Evolutionary conservation across 805 yeast genomes (phyloP).

Genomic region (Starmerella scarabaei): DNA sequence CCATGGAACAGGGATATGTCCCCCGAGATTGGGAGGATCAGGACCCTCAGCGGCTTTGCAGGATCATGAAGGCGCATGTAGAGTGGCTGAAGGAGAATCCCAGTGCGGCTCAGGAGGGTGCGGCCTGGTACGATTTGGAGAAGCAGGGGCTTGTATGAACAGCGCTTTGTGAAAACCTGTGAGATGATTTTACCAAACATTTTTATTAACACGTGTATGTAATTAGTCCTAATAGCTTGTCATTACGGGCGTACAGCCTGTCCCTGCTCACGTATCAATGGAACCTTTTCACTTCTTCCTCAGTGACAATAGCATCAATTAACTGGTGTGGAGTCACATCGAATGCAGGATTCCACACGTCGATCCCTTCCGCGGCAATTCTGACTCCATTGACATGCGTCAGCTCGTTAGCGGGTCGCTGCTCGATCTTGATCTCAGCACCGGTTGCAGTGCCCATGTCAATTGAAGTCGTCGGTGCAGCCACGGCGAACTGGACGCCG

Average conservation of each 20-base stretch:
- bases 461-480: constrained; percentile 89
- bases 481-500: constrained; percentile 74
- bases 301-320: constrained; percentile 85
- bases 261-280: no score
- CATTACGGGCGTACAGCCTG: no score
- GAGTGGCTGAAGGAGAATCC: constrained; percentile 18
- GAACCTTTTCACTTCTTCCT: constrained; percentile 37
- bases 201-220: no score
- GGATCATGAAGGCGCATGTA: constrained; percentile 11
- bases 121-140: constrained; percentile 8
- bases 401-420: constrained; percentile 70
- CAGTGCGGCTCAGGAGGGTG: not conserved
- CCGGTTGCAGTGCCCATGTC: constrained; percentile 59
- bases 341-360: constrained; percentile 93
- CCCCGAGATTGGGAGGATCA: constrained; percentile 16
- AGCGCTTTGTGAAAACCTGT: no score
- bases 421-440: constrained; percentile 68
- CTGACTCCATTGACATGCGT: constrained; percentile 62
- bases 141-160: not conserved
- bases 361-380: constrained; percentile 69
- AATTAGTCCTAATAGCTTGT: no score
- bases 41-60: constrained; percentile 14
- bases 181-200: no score
- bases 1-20: constrained; percentile 5
- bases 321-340: constrained; percentile 78